Base-by-base conservation (phyloP, 176 grass and related monocot genomes). In the Lolium perenne region DNA sequence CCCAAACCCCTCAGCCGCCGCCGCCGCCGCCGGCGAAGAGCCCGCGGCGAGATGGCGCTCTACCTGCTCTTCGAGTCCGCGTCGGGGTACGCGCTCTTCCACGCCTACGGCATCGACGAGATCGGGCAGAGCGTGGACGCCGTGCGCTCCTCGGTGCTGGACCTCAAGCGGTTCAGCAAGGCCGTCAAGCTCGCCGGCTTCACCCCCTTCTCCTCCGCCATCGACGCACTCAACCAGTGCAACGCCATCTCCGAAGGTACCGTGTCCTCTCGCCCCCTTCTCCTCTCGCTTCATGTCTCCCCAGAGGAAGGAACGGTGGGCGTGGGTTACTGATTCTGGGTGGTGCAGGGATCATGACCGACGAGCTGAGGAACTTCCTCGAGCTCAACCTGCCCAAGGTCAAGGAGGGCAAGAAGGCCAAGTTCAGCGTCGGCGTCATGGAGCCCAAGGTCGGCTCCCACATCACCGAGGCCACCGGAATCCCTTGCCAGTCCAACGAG, bases 401-500 rank as follows among this genome's bases (percentile, higher is more conserved):
- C 11, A 93, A 98, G 86, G 93, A 98, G 48, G 87, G 88, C 69
- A 98, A 93, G 93, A 93, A 95, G 78, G 93, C 91, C 51, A 95
- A 98, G 83, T 98, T 89, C 77, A 98, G 89, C 75, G 79, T 98
- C 43, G 93, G 93, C 6, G 87, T 98, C n/a, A 87, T 90, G 15
- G 95, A 98, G 88, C 87, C 89, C 7, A 98, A 98, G 84, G 83
- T 98, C 83, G 93, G 91, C 25, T 92, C 95, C 64, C 95, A 98
- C 77, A 98, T 98, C 53, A 86, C 85, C 11, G 93, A 95, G 82
- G 91, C 87, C 56, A 95, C 91, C 16, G 89, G 91, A 54, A 98
- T 95, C 77, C 93, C 93, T 5, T 93, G 91, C 83, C 91, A 92
- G 78, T 90, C 89, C 60, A 95, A 95, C 80, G 95, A 98, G 76